These are phyloP conservation scores for Clonostachys rhizophaga DNA, from an alignment of 2,329 filamentous ascomycete species.

Conservation along the genomic window DNA sequence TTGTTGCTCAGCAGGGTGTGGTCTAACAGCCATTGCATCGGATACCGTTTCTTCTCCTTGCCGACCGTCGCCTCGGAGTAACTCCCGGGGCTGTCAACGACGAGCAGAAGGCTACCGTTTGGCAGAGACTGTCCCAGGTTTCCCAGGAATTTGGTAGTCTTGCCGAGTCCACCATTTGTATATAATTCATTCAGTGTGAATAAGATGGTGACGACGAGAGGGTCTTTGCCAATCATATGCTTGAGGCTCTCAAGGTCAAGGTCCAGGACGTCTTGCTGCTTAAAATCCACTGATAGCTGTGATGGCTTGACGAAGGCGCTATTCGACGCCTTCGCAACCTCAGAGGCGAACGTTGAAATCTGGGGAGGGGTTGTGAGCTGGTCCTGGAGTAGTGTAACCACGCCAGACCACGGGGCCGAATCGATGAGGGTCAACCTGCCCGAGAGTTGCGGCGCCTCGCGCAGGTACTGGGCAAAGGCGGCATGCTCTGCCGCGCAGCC, in stretches of 20 bases:
- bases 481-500: constrained; percentile 60
- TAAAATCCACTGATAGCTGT: constrained; percentile 34
- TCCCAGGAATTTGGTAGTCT: constrained; percentile 74
- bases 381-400: constrained; percentile 53
- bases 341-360: constrained; percentile 48
- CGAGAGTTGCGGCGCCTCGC: constrained; percentile 8
- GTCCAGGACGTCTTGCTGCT: constrained; percentile 42
- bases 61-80: constrained; percentile 80
- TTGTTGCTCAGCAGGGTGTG: constrained; percentile 58
- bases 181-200: constrained; percentile 98
- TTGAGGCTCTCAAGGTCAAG: constrained; percentile 27
- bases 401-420: constrained; percentile 69
- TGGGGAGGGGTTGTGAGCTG: constrained; percentile 47
- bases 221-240: constrained; percentile 18
- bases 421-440: constrained; percentile 66
- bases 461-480: constrained; percentile 42
- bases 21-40: constrained; percentile 90
- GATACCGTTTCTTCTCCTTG: constrained; percentile 63
- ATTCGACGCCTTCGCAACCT: constrained; percentile 37
- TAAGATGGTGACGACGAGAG: constrained; percentile 70
- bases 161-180: constrained; percentile 64
- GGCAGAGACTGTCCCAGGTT: constrained; percentile 55
- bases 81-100: constrained; percentile 89
- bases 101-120: constrained; percentile 65
- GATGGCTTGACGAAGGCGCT: constrained; percentile 31